Conservation (phyloP, 169 alveolate genomes). For the Babesia bigemina region DNA sequence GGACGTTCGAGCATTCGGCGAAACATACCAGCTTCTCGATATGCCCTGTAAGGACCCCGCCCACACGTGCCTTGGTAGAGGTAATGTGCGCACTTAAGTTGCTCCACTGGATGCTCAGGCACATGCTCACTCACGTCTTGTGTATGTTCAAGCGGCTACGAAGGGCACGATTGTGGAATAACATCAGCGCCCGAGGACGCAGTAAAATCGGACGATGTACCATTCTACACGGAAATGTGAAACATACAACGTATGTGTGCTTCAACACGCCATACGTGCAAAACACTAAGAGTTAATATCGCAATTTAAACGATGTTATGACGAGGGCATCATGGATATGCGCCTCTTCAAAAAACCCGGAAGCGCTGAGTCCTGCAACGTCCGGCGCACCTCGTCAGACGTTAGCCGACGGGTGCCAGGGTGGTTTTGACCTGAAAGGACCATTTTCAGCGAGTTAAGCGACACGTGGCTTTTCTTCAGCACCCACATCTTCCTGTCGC, state of each 20-base stretch:
- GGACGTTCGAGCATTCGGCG: conserved; percentile 53
- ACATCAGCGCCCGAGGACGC: not conserved
- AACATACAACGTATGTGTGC: not conserved
- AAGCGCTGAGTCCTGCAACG: conserved; percentile 20
- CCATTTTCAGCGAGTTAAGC: conserved; percentile 17
- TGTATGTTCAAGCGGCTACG: conserved; percentile 33
- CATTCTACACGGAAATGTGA: conserved; percentile 16
- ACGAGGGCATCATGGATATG: conserved; percentile 15
- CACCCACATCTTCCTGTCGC: conserved; percentile 35
- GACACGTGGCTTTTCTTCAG: conserved; percentile 36
- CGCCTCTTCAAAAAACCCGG: conserved; percentile 40
- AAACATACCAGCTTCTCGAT: conserved; percentile 46
- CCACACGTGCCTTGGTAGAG: conserved; percentile 62
- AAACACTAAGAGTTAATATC: not conserved
- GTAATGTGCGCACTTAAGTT: not conserved
- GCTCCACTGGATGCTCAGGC: conserved; percentile 13
- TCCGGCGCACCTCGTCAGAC: conserved; percentile 11
- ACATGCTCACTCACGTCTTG: conserved; percentile 38
- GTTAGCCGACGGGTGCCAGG: conserved; percentile 11
- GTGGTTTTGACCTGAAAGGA: not conserved
- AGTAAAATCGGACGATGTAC: not conserved
- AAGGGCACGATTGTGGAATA: conserved; percentile 57
- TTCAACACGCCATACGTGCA: not conserved
- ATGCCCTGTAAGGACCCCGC: conserved; percentile 59
- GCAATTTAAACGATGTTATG: not conserved